Base-by-base conservation (phyloP, 2,329 filamentous ascomycete species). In the Sclerotinia glacialis region DNA sequence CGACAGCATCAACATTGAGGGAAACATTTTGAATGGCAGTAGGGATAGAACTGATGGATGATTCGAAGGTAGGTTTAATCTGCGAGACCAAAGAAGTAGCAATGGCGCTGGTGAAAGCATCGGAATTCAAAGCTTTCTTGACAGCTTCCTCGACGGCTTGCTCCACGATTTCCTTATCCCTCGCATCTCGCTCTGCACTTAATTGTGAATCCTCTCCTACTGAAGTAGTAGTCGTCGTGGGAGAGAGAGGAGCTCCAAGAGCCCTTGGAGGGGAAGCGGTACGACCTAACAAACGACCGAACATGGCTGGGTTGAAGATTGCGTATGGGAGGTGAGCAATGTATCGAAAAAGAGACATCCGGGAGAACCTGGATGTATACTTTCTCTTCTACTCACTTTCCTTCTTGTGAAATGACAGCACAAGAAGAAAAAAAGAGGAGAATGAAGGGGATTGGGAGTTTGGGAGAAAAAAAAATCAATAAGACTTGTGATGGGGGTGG, bases 61-160 rank as follows among this genome's bases (percentile, higher is more conserved):
- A 50, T 58, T 74, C 72, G 59, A 76, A 66, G 14, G 73, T 67
- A 12, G 74, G 72, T 59, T 75, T 68, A 12, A 76, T 71, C 63
- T 75, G 71, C 16, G 67, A 54, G 49, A 74, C 70, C 23, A 76
- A 62, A 37, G 73, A 71, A 16, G 64, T 67, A 16, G 74, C 74
- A 49, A 76, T 71, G 11, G 74, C 72, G 61, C 71, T 73, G 31
- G 70, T 72, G 46, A 75, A 75, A 6, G 55, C 67, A 1, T 75
- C 71, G n/a, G 64, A 69, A 47, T 69, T 73, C 64, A 75, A 68
- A 42, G 69, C 71, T 23, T 70, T 68, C 40, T 69, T 64, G 1
- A 74, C 70, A 52, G 72, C 73, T 28, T 73, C 70, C 26, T 66
- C 62, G 21, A 75, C 66, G 7, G 72, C 71, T 52, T 73, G 71